Conservation (phyloP, 768 basidiomycete genomes). For the Leucocoprinus leucothites region DNA sequence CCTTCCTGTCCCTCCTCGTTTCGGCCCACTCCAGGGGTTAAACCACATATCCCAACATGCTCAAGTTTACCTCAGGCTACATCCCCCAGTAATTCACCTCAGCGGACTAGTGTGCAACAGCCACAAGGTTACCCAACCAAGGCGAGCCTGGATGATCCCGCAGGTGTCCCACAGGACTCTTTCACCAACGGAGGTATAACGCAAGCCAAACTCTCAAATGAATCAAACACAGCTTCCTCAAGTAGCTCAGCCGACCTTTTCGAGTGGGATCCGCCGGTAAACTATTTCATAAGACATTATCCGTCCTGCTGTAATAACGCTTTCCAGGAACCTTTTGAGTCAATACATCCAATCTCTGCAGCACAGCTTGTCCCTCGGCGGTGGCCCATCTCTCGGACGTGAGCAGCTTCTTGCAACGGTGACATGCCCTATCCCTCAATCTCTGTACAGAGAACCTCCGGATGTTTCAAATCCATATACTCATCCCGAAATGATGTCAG, state of each 20-base stretch:
- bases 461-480: neutral
- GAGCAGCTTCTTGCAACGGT: neutral
- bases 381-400: slow-evolving; percentile 5
- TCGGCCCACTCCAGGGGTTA: no score
- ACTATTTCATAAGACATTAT: no score
- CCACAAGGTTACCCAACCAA: no score
- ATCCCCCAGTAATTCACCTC: no score
- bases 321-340: neutral
- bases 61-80: no score
- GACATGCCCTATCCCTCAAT: no score
- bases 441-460: neutral
- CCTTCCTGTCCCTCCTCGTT: no score
- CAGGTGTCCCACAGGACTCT: neutral
- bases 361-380: slow-evolving; percentile 12
- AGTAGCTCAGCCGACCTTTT: neutral
- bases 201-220: neutral
- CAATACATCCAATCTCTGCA: slow-evolving; percentile 7
- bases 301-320: no score
- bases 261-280: neutral
- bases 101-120: no score
- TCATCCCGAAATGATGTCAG: slow-evolving; percentile 2
- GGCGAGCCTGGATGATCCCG: neutral
- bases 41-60: no score
- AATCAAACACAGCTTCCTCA: neutral
- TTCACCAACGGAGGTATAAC: no score